Base-by-base conservation (phyloP, 108 stramenopile genomes). In the Parmales sp. region DNA sequence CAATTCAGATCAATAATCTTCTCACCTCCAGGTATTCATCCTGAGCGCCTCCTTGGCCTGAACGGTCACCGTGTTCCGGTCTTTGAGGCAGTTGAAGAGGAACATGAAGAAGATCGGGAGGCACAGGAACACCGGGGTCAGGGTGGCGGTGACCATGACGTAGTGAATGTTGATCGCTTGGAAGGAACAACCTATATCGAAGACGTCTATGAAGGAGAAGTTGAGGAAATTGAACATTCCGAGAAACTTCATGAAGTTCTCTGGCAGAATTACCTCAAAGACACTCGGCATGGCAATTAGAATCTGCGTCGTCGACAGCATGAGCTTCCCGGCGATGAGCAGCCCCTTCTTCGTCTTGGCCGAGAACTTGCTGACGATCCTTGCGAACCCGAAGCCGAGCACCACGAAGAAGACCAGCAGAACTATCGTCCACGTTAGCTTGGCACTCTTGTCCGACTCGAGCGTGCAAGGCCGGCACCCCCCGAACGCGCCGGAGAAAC, bases 321-420 rank as follows among this genome's bases (percentile, higher is more conserved):
- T 34, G 8, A 60, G 31, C 54, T 60, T 60, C 26, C 54, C 54
- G 7, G 31, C 54, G 16, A 60, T 60, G 29, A 60, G 31, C 3
- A 60, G 54, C 28, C n/a, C 54, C 54, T 60, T 60, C 26, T 60
- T 60, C 5, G 29, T 19, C 54, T 60, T 60, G 5, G 29, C 36
- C 4, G 29, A 34, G 31, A 60, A 60, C 31, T 60, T 60, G 5
- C 13, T 11, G 5, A 60, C 54, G 5, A 13, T 60, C 54, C 31
- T 19, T 6, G 31, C 54, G 11, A 60, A 23, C 22, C 19, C n/a
- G n/a, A n/a, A n/a, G n/a, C n/a, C n/a, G n/a, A n/a, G n/a, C n/a
- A n/a, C n/a, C n/a, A n/a, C n/a, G n/a, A n/a, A n/a, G n/a, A n/a
- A n/a, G n/a, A n/a, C n/a, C n/a, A n/a, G 41, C 41, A 43, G 13